Evolutionary conservation across 2,329 filamentous ascomycete genomes (phyloP).

Genomic region (Leptosphaerulina australis): DNA sequence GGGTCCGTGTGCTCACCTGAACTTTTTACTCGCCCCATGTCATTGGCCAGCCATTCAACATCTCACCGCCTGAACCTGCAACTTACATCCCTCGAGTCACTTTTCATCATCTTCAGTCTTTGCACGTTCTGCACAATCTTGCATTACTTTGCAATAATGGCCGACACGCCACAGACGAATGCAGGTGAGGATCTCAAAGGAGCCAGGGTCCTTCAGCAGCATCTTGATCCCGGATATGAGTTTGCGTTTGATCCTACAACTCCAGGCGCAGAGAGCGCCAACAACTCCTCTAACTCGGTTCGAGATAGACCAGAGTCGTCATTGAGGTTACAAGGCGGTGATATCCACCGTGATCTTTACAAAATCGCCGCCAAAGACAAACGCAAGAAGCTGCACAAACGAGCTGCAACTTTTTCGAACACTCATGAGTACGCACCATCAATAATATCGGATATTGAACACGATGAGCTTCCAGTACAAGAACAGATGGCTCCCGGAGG

Average conservation of each 20-base stretch:
- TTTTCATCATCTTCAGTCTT: constrained; percentile 1
- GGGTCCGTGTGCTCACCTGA: constrained; percentile 27
- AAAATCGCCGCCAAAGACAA: constrained; percentile 68
- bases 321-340: constrained; percentile 73
- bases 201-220: constrained; percentile 50
- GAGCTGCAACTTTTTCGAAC: constrained; percentile 72
- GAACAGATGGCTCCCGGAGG: constrained; percentile 59
- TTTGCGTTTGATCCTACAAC: constrained; percentile 52
- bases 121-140: background rate
- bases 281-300: constrained; percentile 32
- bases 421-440: constrained; percentile 44
- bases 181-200: constrained; percentile 38
- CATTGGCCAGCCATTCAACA: constrained; percentile 31
- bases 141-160: constrained; percentile 25
- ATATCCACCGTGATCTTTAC: constrained; percentile 80
- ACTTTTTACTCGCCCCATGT: constrained; percentile 31
- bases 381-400: constrained; percentile 54
- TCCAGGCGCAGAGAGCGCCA: constrained; percentile 30
- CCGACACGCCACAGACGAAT: constrained; percentile 36
- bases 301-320: constrained; percentile 63
- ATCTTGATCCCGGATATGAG: constrained; percentile 48
- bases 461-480: constrained; percentile 50
- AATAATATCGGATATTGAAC: constrained; percentile 31
- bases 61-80: constrained; percentile 25
- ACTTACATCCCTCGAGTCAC: background rate